phyloP scores from a whole-genome alignment of 1,284 basidiomycete genomes.

The Papiliotrema fonsecae region DNA sequence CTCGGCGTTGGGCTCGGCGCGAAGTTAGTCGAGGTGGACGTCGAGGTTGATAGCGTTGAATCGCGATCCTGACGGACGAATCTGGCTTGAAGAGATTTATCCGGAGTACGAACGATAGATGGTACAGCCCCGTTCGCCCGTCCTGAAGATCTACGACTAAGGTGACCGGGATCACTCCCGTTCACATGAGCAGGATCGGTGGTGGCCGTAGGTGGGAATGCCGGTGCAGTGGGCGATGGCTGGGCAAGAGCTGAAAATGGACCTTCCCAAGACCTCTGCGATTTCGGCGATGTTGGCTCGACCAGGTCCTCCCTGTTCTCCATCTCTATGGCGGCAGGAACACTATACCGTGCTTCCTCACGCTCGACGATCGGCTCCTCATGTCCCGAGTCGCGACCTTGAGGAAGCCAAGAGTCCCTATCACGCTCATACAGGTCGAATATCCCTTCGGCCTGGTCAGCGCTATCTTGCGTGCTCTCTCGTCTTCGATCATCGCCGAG shows the following conservation, averaged over 20 bases:
- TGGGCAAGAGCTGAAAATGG: constrained; percentile 1
- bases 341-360: background rate
- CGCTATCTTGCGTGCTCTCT: constrained; percentile 18
- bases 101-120: background rate
- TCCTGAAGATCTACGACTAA: background rate
- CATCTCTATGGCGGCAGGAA: background rate
- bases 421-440: constrained; percentile 24
- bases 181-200: background rate
- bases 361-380: background rate
- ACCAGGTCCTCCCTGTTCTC: background rate
- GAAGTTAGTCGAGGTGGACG: background rate
- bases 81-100: background rate
- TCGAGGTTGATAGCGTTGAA: background rate
- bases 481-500: background rate
- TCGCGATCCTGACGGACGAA: background rate
- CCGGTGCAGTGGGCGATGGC: background rate
- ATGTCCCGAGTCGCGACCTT: background rate
- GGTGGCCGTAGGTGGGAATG: background rate
- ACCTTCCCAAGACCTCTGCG: constrained; percentile 11
- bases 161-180: background rate
- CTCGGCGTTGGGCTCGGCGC: background rate
- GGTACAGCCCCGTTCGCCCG: background rate
- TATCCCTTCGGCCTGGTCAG: constrained; percentile 23
- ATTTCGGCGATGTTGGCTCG: background rate
- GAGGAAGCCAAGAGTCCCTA: constrained; percentile 11